Conservation (phyloP, 1,139 yeast genomes). For the Nakaseomyces delphensis region DNA sequence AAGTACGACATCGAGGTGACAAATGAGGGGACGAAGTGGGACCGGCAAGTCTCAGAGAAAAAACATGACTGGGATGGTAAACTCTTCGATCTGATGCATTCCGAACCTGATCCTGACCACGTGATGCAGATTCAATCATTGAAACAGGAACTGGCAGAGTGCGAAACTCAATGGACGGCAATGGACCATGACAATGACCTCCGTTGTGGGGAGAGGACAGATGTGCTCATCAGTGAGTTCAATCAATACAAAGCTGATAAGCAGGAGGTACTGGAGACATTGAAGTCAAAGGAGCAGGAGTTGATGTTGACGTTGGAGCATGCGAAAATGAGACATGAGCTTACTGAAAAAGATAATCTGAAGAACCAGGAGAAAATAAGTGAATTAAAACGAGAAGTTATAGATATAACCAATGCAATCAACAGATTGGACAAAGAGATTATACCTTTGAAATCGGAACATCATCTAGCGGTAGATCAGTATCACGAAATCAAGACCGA, state of each 20-base stretch:
- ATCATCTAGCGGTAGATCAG: not conserved
- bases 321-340: not conserved
- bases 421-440: not conserved
- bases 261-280: not conserved
- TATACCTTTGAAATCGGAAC: not conserved
- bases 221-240: not conserved
- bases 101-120: not conserved
- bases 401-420: not conserved
- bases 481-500: not conserved
- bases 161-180: not conserved
- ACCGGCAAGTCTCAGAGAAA: not conserved
- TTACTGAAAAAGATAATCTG: not conserved
- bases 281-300: not conserved
- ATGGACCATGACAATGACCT: not conserved
- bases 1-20: constrained; percentile 1
- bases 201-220: not conserved
- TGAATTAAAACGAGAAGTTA: not conserved
- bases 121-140: not conserved
- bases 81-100: not conserved
- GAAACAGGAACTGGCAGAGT: not conserved
- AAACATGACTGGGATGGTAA: not conserved
- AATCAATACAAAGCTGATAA: not conserved
- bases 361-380: not conserved
- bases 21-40: not conserved
- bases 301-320: not conserved